These are phyloP conservation scores for Narthecium ossifragum DNA, from an alignment of 106 monocot species.

Conservation along the genomic window DNA sequence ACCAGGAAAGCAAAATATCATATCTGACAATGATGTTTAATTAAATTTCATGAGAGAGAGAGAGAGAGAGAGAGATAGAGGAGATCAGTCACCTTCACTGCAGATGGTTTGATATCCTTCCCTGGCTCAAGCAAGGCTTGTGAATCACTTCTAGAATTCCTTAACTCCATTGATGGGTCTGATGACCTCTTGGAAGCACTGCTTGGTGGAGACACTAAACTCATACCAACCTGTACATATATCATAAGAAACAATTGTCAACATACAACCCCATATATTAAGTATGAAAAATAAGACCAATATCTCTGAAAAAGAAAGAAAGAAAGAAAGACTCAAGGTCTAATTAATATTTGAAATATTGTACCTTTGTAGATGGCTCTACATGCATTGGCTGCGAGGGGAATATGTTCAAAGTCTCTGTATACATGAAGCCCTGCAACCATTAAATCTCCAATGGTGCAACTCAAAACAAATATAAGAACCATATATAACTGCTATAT, in stretches of 20 bases:
- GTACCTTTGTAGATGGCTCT: constrained; percentile 64
- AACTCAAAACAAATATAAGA: constrained; percentile 1
- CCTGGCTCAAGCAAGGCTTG: constrained; percentile 10
- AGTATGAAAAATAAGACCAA: neutral
- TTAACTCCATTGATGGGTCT: constrained; percentile 46
- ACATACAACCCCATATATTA: neutral
- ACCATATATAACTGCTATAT: neutral
- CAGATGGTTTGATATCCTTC: constrained; percentile 37
- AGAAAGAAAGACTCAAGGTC: neutral
- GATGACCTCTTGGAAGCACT: constrained; percentile 25
- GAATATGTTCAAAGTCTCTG: constrained; percentile 90
- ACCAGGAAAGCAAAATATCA: neutral
- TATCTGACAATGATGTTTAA: neutral
- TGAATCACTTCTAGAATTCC: constrained; percentile 20
- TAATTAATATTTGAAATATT: neutral
- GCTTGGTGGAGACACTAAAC: constrained; percentile 35
- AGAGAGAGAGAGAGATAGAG: constrained; percentile 4
- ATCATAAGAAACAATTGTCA: neutral
- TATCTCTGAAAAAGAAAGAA: neutral
- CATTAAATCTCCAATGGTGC: constrained; percentile 40
- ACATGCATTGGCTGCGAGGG: constrained; percentile 89
- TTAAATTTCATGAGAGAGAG: neutral
- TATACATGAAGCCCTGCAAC: constrained; percentile 58
- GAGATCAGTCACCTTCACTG: neutral
- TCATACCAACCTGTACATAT: constrained; percentile 27